Evolutionary conservation across 148 eudicot genomes (phyloP), one percentile per base, ranked within the genome.

Genomic region (Talinum fruticosum): DNA sequence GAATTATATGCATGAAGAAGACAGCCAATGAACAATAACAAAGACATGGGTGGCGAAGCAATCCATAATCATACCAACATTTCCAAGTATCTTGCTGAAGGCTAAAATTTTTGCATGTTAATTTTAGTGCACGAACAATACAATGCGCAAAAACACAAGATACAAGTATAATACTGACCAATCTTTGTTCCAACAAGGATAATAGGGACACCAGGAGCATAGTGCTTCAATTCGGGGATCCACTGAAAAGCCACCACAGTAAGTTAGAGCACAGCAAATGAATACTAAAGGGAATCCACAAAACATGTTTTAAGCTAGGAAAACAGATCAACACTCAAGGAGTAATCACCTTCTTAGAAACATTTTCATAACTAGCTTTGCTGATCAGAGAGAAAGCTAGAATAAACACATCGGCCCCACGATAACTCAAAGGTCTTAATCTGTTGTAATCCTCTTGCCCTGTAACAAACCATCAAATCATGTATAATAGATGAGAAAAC

Each of bases 391-490:
- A 94, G 79, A 94, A 94, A 72, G 98, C 98, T 78, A 94, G 88
- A 85, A 94, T 94, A 82, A 94, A 94, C 73, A 94, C 98, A 85
- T 94, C 98, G 69, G 98, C 98, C 74, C 97, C 98, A 84, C 98
- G 98, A 74, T 94, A 94, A 92, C 98, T 94, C 88, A 94, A 80
- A 59, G 98, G 98, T 84, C 98, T 89, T 85, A 94, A 86, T 90
- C 98, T 92, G 79, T 94, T 94, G 83, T 94, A 94, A 85, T 94
- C 98, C 86, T 94, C 98, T 88, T 94, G 98, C 76, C 97, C 98
- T 94, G 93, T 89, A 80, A 51, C 65, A 79, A 78, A 10, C 62
- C 61, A 62, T 2, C 66, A 62, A 5, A 18, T 26, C 66, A 72
- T 8, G 35, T 69, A 82, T 61, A 68, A 85, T 28, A 26, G 10